Evolutionary conservation across 1,139 yeast genomes (phyloP).

Genomic region (Blastobotrys malaysiensis): DNA sequence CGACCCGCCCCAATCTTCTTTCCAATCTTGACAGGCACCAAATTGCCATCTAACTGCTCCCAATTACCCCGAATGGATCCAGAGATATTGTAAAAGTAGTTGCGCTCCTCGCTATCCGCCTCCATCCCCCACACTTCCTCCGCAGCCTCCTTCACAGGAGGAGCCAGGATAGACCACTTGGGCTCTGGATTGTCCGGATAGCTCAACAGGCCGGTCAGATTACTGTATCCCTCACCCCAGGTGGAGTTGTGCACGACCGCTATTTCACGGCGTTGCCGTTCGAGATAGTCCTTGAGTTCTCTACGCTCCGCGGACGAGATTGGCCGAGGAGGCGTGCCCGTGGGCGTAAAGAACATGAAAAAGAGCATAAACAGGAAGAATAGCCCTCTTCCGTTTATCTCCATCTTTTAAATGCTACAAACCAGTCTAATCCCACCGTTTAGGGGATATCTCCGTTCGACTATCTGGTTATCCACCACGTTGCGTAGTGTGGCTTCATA

Average conservation of each 20-base stretch:
- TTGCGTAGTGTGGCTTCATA: not conserved
- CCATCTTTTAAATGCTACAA: conserved; percentile 17
- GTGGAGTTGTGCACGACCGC: conserved; percentile 39
- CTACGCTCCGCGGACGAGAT: conserved; percentile 29
- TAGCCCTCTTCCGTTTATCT: conserved; percentile 22
- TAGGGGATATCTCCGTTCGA: not conserved
- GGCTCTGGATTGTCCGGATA: conserved; percentile 23
- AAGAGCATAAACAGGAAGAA: conserved; percentile 24
- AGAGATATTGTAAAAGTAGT: conserved; percentile 23
- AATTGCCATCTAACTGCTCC: conserved; percentile 13
- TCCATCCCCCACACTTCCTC: conserved; percentile 46
- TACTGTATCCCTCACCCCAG: conserved; percentile 55
- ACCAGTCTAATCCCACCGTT: conserved; percentile 2
- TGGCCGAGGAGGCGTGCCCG: conserved; percentile 27
- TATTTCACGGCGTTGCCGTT: conserved; percentile 34
- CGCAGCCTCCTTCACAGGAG: conserved; percentile 46
- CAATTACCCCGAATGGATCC: conserved; percentile 23
- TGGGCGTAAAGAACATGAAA: conserved; percentile 26
- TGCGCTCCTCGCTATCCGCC: conserved; percentile 5
- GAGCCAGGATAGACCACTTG: conserved; percentile 60
- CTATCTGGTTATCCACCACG: not conserved
- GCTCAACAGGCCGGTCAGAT: conserved; percentile 57
- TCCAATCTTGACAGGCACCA: conserved; percentile 22
- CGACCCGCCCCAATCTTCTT: conserved; percentile 5
- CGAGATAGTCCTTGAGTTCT: conserved; percentile 29